Conservation (phyloP, 2,329 filamentous ascomycete genomes). For the Alternaria angustiovoidea region DNA sequence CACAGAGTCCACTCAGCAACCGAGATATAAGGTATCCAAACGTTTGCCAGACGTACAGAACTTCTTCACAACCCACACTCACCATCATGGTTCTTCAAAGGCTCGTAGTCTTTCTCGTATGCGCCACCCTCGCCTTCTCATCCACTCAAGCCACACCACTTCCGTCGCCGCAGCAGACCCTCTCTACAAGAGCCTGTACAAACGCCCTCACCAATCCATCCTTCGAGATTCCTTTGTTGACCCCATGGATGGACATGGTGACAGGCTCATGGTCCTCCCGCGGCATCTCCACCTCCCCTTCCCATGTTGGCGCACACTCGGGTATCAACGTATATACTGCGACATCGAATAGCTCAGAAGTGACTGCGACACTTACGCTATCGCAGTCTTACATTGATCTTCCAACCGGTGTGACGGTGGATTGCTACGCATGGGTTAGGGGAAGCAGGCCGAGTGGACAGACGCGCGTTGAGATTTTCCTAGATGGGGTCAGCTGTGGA, state of each 20-base stretch:
- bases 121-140: background rate
- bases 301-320: constrained; percentile 2
- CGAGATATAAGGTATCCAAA: background rate
- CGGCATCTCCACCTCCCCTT: constrained; percentile 7
- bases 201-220: constrained; percentile 30
- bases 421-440: constrained; percentile 25
- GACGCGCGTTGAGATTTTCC: constrained; percentile 26
- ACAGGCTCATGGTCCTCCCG: constrained; percentile 25
- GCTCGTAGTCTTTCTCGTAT: background rate
- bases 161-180: background rate
- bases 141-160: background rate
- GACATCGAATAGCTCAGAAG: constrained; percentile 19
- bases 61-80: background rate
- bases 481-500: constrained; percentile 27
- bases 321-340: constrained; percentile 18
- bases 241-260: constrained; percentile 27
- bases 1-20: background rate
- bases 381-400: constrained; percentile 24
- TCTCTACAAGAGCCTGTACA: constrained; percentile 13
- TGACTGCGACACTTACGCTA: constrained; percentile 18
- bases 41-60: background rate
- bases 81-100: background rate
- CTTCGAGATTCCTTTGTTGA: constrained; percentile 20
- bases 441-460: constrained; percentile 9
- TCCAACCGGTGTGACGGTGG: background rate